These are phyloP conservation scores for Rachicladosporium sp. DNA, from an alignment of 2,329 filamentous ascomycete genomes.

Conservation along the genomic window DNA sequence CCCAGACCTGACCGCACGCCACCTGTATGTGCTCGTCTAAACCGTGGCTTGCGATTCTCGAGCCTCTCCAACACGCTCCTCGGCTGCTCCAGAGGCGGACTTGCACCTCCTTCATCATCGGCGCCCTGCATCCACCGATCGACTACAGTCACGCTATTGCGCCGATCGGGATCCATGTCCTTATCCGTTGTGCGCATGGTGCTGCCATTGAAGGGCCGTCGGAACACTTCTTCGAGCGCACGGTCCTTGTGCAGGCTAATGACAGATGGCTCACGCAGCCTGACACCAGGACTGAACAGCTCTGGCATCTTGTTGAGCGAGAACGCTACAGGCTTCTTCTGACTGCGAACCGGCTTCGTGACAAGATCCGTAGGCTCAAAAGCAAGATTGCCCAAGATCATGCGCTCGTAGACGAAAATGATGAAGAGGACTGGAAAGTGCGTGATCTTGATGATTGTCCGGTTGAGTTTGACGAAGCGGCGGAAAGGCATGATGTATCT, in stretches of 20 bases:
- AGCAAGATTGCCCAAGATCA: slow-evolving; percentile 60
- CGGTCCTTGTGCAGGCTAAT: slow-evolving; percentile 81
- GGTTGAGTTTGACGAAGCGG: slow-evolving; percentile 73
- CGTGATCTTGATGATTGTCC: slow-evolving; percentile 81
- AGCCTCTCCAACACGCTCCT: slow-evolving; percentile 45
- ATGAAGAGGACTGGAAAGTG: slow-evolving; percentile 78
- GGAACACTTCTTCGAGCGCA: slow-evolving; percentile 83
- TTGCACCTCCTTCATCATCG: slow-evolving; percentile 41
- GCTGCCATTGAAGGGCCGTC: slow-evolving; percentile 50
- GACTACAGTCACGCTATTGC: slow-evolving; percentile 69
- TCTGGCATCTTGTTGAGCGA: slow-evolving; percentile 27
- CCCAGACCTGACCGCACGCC: slow-evolving; percentile 15
- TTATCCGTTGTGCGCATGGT: slow-evolving; percentile 43
- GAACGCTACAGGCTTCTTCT: slow-evolving; percentile 21
- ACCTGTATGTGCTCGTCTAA: slow-evolving; percentile 38
- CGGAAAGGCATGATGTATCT: slow-evolving; percentile 69
- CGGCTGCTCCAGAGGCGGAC: slow-evolving; percentile 49
- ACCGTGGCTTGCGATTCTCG: slow-evolving; percentile 41
- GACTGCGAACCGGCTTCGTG: slow-evolving; percentile 42
- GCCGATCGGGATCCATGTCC: slow-evolving; percentile 40
- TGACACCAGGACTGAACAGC: slow-evolving; percentile 55
- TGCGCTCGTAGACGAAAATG: slow-evolving; percentile 78
- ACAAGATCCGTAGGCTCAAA: slow-evolving; percentile 78
- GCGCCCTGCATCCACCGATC: slow-evolving; percentile 77
- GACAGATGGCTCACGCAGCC: slow-evolving; percentile 70